Evolutionary conservation across 345 rosid species (phyloP).

Genomic region (Clausena lansium): DNA sequence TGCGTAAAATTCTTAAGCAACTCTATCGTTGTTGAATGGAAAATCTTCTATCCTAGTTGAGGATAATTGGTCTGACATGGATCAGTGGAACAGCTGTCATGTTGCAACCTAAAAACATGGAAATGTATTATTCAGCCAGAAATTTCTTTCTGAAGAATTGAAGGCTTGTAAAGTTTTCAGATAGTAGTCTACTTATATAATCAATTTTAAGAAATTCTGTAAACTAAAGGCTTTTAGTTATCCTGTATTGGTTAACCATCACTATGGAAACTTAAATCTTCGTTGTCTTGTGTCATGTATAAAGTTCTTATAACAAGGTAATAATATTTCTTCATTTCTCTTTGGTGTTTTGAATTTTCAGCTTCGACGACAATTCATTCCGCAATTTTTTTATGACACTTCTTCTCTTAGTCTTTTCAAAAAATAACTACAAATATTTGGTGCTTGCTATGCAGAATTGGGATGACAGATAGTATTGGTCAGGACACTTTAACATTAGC

Average conservation of each 20-base stretch:
- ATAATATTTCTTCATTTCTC: neutral
- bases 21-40: neutral
- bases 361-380: neutral
- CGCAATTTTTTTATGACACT: neutral
- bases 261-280: neutral
- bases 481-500: slow-evolving; percentile 22
- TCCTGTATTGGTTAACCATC: neutral
- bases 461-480: slow-evolving; percentile 43
- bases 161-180: neutral
- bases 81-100: neutral
- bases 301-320: neutral
- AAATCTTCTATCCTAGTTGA: neutral
- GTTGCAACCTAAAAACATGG: neutral
- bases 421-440: neutral
- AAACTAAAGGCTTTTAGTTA: neutral
- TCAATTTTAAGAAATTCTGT: neutral
- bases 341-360: neutral
- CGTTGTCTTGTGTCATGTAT: neutral
- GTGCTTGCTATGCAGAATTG: slow-evolving; percentile 38
- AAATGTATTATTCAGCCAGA: neutral
- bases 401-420: neutral
- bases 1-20: neutral
- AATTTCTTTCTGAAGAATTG: neutral
- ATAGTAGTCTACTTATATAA: neutral
- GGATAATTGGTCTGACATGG: neutral